Evolutionary conservation across 2,329 filamentous ascomycete species (phyloP).

Genomic region (Scopulariopsis brevicaulis): DNA sequence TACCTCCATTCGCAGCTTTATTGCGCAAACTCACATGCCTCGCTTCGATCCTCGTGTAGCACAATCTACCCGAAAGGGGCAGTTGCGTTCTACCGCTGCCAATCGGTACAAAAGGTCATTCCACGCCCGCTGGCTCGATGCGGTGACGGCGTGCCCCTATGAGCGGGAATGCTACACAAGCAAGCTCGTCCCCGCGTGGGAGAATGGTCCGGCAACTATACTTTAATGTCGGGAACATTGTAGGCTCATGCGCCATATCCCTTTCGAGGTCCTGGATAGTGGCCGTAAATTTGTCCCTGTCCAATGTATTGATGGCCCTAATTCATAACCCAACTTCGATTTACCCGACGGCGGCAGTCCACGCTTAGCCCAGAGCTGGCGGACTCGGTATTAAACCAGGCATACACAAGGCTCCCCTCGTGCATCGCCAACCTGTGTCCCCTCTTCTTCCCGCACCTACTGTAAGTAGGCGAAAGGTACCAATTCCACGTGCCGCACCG

Average conservation of each 20-base stretch:
- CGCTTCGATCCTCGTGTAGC: background rate
- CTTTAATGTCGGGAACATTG: conserved; percentile 1
- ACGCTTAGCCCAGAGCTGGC: background rate
- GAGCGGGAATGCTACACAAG: background rate
- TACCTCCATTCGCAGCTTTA: background rate
- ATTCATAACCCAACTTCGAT: background rate
- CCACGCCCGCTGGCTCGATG: background rate
- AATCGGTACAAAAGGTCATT: background rate
- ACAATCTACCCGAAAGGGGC: conserved; percentile 1
- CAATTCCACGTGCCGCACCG: background rate
- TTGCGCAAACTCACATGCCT: background rate
- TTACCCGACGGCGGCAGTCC: conserved; percentile 1
- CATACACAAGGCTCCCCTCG: conserved; percentile 1
- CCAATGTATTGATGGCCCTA: background rate
- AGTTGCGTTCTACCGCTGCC: background rate
- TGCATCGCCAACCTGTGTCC: background rate
- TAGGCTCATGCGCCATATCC: background rate
- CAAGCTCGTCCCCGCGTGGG: background rate
- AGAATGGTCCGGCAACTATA: conserved; percentile 3
- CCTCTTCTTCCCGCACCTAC: background rate
- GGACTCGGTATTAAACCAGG: conserved; percentile 1
- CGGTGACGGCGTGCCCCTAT: background rate
- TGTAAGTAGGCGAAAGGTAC: background rate
- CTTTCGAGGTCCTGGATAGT: background rate
- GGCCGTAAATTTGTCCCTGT: background rate